Evolutionary conservation across 495 filamentous ascomycete genomes (phyloP).

Genomic region (Rusavskia elegans): DNA sequence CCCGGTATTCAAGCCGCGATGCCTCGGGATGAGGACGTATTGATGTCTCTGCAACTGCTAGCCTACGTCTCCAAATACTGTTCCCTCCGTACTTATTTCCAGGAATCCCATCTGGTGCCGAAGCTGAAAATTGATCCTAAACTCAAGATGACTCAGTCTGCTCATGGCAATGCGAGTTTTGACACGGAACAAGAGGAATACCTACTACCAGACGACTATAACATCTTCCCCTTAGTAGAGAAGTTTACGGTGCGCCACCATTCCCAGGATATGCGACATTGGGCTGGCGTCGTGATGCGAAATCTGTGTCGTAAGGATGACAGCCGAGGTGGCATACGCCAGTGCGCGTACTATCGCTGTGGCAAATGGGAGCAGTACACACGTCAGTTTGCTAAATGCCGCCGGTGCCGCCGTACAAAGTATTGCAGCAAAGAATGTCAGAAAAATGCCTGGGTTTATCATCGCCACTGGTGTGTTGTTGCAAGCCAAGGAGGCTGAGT

Average conservation of each 20-base stretch:
- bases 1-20: slow-evolving; percentile 65
- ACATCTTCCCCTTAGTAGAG: slow-evolving; percentile 95
- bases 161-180: slow-evolving; percentile 18
- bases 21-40: slow-evolving; percentile 90
- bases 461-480: slow-evolving; percentile 87
- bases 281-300: slow-evolving; percentile 96
- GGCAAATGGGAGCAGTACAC: slow-evolving; percentile 96
- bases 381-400: slow-evolving; percentile 93
- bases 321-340: slow-evolving; percentile 77
- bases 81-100: slow-evolving; percentile 87
- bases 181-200: slow-evolving; percentile 75
- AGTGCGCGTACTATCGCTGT: slow-evolving; percentile 94
- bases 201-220: slow-evolving; percentile 79
- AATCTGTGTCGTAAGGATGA: slow-evolving; percentile 98
- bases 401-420: slow-evolving; percentile 89
- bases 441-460: slow-evolving; percentile 95
- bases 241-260: slow-evolving; percentile 94
- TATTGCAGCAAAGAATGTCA: slow-evolving; percentile 99
- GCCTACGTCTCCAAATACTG: slow-evolving; percentile 99
- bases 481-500: slow-evolving; percentile 41
- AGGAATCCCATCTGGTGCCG: slow-evolving; percentile 84
- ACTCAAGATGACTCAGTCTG: slow-evolving; percentile 35
- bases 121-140: slow-evolving; percentile 80
- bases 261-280: slow-evolving; percentile 95
- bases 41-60: slow-evolving; percentile 95